These are phyloP conservation scores for Candida odintsovae DNA, from an alignment of 805 yeast species.

Conservation along the genomic window DNA sequence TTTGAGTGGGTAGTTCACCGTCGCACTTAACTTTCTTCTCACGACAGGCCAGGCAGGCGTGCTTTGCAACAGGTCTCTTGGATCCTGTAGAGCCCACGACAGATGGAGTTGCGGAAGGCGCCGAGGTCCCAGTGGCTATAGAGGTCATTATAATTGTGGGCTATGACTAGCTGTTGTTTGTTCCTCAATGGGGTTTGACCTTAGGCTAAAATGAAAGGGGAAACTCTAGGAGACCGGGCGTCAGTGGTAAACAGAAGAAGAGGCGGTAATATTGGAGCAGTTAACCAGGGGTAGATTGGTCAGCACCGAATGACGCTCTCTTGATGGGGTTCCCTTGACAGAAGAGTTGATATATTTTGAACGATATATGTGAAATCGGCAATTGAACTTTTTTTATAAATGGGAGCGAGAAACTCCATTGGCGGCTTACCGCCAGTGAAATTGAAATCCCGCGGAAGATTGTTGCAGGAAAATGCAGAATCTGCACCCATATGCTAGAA, in stretches of 20 bases:
- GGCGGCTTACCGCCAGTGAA: neutral
- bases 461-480: neutral
- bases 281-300: neutral
- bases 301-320: neutral
- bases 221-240: too few species aligned
- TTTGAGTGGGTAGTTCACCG: slow-evolving; percentile 39
- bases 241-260: too few species aligned
- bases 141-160: neutral
- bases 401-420: neutral
- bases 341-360: too few species aligned
- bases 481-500: neutral
- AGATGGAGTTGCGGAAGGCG: neutral
- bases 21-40: slow-evolving; percentile 64
- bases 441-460: neutral
- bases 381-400: neutral
- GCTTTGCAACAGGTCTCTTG: slow-evolving; percentile 47
- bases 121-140: neutral
- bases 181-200: too few species aligned
- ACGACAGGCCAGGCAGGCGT: slow-evolving; percentile 61
- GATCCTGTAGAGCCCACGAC: neutral
- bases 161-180: neutral
- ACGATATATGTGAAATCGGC: neutral
- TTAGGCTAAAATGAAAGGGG: too few species aligned
- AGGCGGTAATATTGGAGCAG: too few species aligned
- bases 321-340: neutral